Percentiles rank a stretch among this genome's conserved stretches.
Evolutionary conservation across 257 asterid species (phyloP).

Genomic region (Ilex asprella): DNA sequence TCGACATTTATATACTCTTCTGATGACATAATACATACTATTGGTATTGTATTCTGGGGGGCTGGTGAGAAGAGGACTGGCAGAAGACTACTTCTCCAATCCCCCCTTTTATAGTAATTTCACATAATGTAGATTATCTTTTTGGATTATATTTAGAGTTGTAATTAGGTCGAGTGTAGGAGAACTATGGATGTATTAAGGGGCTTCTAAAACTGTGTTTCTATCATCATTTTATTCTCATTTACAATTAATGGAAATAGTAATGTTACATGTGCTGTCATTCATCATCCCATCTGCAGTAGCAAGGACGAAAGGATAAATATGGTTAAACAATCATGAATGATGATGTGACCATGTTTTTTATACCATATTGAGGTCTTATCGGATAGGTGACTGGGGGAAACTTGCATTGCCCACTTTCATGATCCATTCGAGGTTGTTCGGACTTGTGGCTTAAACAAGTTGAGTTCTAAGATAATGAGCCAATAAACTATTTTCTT

Average conservation of each 20-base stretch:
- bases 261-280: background rate
- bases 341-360: too few relatives aligned
- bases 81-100: background rate
- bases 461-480: too few relatives aligned
- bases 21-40: background rate
- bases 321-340: background rate
- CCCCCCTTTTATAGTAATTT: background rate
- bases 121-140: background rate
- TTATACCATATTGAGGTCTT: too few relatives aligned
- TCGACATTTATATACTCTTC: background rate
- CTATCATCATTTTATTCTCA: background rate
- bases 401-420: too few relatives aligned
- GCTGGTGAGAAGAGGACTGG: background rate
- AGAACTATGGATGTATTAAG: background rate
- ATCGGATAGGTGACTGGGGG: too few relatives aligned
- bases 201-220: background rate
- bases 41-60: background rate
- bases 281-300: background rate
- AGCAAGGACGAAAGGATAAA: background rate
- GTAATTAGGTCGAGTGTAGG: background rate
- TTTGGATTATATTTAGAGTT: background rate
- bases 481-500: too few relatives aligned
- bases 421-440: too few relatives aligned
- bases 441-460: too few relatives aligned
- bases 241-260: too few relatives aligned